A percentile compares a stretch with the other conserved stretches of the same genome.
Conservation (phyloP, 805 yeast species). For the Aciculoconidium aculeatum region DNA sequence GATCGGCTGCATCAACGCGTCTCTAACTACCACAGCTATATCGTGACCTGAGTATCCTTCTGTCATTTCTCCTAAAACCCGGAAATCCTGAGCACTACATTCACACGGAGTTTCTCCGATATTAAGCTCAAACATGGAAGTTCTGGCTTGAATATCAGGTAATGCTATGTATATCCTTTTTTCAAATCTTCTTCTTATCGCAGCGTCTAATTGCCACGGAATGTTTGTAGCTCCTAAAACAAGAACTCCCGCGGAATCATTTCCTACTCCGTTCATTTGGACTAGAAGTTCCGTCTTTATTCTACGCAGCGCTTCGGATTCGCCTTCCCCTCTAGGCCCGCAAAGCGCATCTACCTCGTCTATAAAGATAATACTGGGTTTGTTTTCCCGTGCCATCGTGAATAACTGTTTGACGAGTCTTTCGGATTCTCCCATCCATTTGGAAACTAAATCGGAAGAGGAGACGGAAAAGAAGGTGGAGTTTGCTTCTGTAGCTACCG, state of each 20-base stretch:
- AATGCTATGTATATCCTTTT: slow-evolving; percentile 90
- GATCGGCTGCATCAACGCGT: slow-evolving; percentile 96
- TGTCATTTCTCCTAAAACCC: slow-evolving; percentile 82
- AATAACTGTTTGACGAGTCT: slow-evolving; percentile 92
- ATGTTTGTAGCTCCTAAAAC: slow-evolving; percentile 97
- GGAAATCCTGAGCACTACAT: slow-evolving; percentile 66
- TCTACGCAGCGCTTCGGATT: slow-evolving; percentile 92
- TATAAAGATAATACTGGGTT: slow-evolving; percentile 92
- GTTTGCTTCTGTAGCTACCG: slow-evolving; percentile 97
- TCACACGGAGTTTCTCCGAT: slow-evolving; percentile 87
- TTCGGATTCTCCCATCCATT: slow-evolving; percentile 99
- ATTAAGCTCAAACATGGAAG: slow-evolving; percentile 89
- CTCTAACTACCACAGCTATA: slow-evolving; percentile 92
- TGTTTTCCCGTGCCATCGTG: slow-evolving; percentile 92
- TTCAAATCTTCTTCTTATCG: slow-evolving; percentile 94
- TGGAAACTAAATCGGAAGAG: slow-evolving; percentile 92
- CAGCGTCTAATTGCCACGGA: slow-evolving; percentile 98
- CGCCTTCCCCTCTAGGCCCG: slow-evolving; percentile 98
- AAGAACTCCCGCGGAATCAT: slow-evolving; percentile 85
- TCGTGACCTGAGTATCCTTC: slow-evolving; percentile 98
- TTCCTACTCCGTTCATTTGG: slow-evolving; percentile 99
- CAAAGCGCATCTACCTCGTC: slow-evolving; percentile 98
- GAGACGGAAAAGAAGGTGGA: slow-evolving; percentile 94
- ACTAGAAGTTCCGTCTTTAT: slow-evolving; percentile 93
- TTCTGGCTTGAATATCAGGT: slow-evolving; percentile 90